Percentiles rank a stretch among this genome's conserved stretches.
Evolutionary conservation across 2,329 filamentous ascomycete species (phyloP).

Genomic region (Ophiostoma montium): DNA sequence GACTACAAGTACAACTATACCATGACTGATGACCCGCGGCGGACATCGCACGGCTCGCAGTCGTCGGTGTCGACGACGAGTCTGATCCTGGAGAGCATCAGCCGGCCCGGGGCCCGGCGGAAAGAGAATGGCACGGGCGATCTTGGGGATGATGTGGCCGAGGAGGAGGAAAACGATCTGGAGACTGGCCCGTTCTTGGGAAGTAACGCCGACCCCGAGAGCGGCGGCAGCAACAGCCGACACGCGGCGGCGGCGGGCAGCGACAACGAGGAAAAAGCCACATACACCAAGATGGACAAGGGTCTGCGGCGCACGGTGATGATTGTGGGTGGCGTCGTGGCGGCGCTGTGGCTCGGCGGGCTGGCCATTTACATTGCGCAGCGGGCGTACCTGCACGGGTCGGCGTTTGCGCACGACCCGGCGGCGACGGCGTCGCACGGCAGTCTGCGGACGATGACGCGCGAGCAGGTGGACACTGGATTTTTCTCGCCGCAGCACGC

Average conservation of each 20-base stretch:
- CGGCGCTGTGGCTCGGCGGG: constrained; percentile 54
- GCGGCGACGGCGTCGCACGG: constrained; percentile 45
- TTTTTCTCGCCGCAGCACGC: constrained; percentile 51
- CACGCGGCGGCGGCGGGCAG: constrained; percentile 14
- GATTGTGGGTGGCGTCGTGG: constrained; percentile 44
- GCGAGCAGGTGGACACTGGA: constrained; percentile 55
- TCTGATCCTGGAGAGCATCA: constrained; percentile 64
- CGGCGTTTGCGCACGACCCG: constrained; percentile 51
- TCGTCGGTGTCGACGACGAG: constrained; percentile 78
- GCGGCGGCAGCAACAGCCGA: constrained; percentile 27
- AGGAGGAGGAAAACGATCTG: not conserved
- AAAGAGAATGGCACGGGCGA: not conserved
- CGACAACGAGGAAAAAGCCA: constrained; percentile 12
- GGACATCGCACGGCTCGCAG: constrained; percentile 41
- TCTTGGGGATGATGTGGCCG: not conserved
- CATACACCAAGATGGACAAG: constrained; percentile 46
- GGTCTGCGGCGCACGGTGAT: constrained; percentile 49
- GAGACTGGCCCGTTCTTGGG: constrained; percentile 23
- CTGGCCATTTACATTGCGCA: constrained; percentile 51
- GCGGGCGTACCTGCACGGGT: constrained; percentile 51
- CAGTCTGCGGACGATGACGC: constrained; percentile 56
- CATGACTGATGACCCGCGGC: constrained; percentile 8
- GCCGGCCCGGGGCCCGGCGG: constrained; percentile 14
- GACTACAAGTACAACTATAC: not conserved
- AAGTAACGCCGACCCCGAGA: constrained; percentile 39